Conservation (phyloP, 2,329 filamentous ascomycete species). For the Tolypocladium inflatum region DNA sequence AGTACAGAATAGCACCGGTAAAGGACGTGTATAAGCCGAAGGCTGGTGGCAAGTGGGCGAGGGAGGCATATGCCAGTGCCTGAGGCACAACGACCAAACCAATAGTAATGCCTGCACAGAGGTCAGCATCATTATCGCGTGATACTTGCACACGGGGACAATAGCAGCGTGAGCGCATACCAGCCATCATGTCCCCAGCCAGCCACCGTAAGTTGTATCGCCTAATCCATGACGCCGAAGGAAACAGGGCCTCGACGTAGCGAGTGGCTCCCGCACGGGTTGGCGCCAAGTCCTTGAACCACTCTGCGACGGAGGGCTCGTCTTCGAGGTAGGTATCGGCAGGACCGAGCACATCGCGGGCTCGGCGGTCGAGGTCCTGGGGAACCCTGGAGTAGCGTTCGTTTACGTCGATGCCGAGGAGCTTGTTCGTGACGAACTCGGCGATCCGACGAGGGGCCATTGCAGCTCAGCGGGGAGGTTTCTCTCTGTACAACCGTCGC, state of each 20-base stretch:
- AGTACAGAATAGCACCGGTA: slow-evolving; percentile 70
- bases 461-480: not conserved
- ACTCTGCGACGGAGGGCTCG: slow-evolving; percentile 57
- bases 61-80: slow-evolving; percentile 68
- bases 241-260: slow-evolving; percentile 50
- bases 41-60: slow-evolving; percentile 58
- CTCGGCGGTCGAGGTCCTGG: slow-evolving; percentile 13
- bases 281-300: slow-evolving; percentile 47
- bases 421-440: slow-evolving; percentile 14
- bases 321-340: slow-evolving; percentile 43
- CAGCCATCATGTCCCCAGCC: slow-evolving; percentile 62
- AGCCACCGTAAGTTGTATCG: slow-evolving; percentile 68
- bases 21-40: slow-evolving; percentile 77
- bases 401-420: slow-evolving; percentile 21
- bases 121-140: not conserved
- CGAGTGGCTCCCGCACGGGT: slow-evolving; percentile 28
- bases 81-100: slow-evolving; percentile 71
- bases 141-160: not conserved
- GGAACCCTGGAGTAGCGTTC: slow-evolving; percentile 17
- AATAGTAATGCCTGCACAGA: slow-evolving; percentile 21
- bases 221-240: slow-evolving; percentile 58
- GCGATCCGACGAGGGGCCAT: slow-evolving; percentile 1
- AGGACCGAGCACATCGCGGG: slow-evolving; percentile 13
- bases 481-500: not conserved
- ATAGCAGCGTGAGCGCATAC: slow-evolving; percentile 24